Base-by-base conservation (phyloP, 73 alveolate genomes). In the Stentor coeruleus region DNA sequence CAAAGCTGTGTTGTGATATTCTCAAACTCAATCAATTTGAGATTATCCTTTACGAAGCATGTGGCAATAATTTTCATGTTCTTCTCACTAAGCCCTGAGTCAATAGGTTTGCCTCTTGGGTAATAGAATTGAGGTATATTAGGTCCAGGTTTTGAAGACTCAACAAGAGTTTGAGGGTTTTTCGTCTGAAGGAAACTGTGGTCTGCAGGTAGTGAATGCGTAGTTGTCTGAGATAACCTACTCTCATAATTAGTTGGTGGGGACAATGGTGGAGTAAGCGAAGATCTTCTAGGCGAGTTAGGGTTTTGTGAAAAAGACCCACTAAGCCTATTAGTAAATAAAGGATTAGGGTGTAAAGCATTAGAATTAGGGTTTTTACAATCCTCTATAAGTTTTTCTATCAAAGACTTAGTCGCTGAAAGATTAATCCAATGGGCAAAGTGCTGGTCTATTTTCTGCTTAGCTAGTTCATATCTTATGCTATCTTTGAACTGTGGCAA, bases 121-220 rank as follows among this genome's bases (percentile, higher is more conserved):
- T 88, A 95, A 80, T 91, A 95, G 81, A 95, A 95, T 83, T 89
- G 83, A 3, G 99, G 99, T 40, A 95, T 58, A 14, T 75, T 35
- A 3, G 58, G 38, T 37, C 59, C 59, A 77, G 86, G 42, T 26
- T 28, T 30, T 38, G 59, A 41, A 79, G 58, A 37, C 38, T 55
- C 36, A n/a, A 59, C 35, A 4, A 26, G n/a, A 3, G 82, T n/a
- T n/a, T n/a, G n/a, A n/a, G n/a, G n/a, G n/a, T n/a, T n/a, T n/a
- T n/a, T n/a, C n/a, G n/a, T n/a, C n/a, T n/a, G n/a, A 49, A 49
- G 66, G 28, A 49, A 49, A 49, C 28, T 11, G 28, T 49, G 66
- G 20, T 49, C 20, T 20, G 28, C 66, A 49, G 66, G 28, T 6
- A 49, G 6, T 11, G 66, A 49, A 49, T 11, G 6, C 66, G 66